Evolutionary conservation across 2,329 filamentous ascomycete genomes (phyloP), one percentile per base, ranked within the genome.

Genomic region (Aspergillus hiratsukae): DNA sequence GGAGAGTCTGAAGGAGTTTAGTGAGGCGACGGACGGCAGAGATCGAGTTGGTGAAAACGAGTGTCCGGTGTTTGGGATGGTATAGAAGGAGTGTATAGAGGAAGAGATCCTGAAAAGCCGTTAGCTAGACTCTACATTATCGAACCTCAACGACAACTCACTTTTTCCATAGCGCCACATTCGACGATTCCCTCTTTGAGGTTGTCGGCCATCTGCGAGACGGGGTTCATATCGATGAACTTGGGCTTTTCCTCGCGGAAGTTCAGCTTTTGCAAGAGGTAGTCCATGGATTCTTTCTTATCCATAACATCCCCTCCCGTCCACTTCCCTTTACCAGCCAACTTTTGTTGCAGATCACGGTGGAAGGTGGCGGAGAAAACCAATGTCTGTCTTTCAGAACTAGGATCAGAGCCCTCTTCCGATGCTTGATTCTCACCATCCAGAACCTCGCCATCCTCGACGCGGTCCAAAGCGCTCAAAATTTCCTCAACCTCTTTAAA

Each of bases 301-400:
- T 81, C 84, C 76, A 89, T 82, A 29, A 91, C 74, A 62, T 88
- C 83, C 59, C 80, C 76, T 37, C 75, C 76, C 7, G 66, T 69
- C 61, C 78, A 83, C 55, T 83, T 86, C 21, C 83, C 81, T 71
- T 91, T 95, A 27, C 90, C 89, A 1, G 89, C 86, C 11, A 99
- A 81, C 72, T 97, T 97, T 65, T 93, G 90, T 70, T 97, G 93
- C 29, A 99, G 77, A 0, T 87, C 87, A 68, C 92, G 93, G 70
- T 96, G 89, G 72, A 99, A 96, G 0, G 94, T 99, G 0, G 94
- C 94, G 0, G 94, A 97, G 73, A 99, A 99, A 21, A 99, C 91
- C 0, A 99, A 82, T 0, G 92, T 97, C 70, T 99, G 94, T 43
- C 93, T 82, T 68, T 45, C 59, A 9, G 62, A 53, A 27, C 54